A percentile compares a stretch with the other conserved stretches of the same genome.
Evolutionary conservation across 2,329 filamentous ascomycete genomes (phyloP).

Genomic region (Cercospora beticola): DNA sequence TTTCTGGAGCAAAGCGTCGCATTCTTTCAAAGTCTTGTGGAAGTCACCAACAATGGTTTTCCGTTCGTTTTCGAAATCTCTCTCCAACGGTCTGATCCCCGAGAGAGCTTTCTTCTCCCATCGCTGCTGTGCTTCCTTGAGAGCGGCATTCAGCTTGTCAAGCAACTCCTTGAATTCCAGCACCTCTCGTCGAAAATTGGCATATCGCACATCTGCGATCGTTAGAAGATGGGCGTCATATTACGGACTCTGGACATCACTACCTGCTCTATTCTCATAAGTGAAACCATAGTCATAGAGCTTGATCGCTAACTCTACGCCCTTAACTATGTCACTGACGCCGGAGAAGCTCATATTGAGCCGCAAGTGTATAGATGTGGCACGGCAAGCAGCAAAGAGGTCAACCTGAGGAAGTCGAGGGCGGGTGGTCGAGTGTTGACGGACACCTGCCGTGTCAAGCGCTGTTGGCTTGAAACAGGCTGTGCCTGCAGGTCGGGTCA

Average conservation of each 20-base stretch:
- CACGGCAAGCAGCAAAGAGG: neutral
- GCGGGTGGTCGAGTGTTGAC: neutral
- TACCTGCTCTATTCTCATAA: constrained; percentile 24
- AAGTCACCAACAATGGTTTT: constrained; percentile 28
- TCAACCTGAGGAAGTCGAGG: neutral
- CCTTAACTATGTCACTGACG: constrained; percentile 20
- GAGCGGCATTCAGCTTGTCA: constrained; percentile 19
- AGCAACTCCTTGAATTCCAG: constrained; percentile 23
- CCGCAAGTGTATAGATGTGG: neutral
- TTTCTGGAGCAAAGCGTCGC: constrained; percentile 24
- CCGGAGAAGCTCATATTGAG: constrained; percentile 14
- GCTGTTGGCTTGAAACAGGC: neutral
- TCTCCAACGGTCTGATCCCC: constrained; percentile 16
- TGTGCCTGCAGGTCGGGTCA: constrained; percentile 1
- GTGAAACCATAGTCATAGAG: constrained; percentile 26
- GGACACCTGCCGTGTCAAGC: neutral
- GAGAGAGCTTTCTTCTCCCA: constrained; percentile 10
- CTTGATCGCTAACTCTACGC: constrained; percentile 21
- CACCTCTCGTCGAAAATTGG: constrained; percentile 27
- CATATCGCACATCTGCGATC: constrained; percentile 23
- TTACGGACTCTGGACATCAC: neutral
- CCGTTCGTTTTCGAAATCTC: constrained; percentile 24
- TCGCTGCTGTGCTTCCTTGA: constrained; percentile 20
- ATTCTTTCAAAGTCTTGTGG: constrained; percentile 24
- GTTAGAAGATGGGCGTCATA: neutral